These are phyloP conservation scores for Botrytis hyacinthi DNA, from an alignment of 2,329 filamentous ascomycete species.

Conservation along the genomic window DNA sequence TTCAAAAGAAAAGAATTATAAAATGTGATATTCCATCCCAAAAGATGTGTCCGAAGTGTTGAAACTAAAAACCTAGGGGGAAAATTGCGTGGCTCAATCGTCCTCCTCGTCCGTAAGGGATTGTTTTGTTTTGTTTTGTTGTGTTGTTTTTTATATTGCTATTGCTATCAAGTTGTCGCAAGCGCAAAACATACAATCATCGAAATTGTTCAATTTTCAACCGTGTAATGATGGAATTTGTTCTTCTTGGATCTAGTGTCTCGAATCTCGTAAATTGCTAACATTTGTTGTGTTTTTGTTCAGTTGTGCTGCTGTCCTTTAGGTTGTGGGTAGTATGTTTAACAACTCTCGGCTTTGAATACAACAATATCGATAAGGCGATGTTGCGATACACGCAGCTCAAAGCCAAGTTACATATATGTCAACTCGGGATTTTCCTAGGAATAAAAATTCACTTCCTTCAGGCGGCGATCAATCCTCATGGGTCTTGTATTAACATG, in stretches of 20 bases:
- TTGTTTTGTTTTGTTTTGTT: neutral
- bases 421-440: neutral
- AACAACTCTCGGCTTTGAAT: constrained; percentile 3
- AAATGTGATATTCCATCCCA: neutral
- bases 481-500: constrained; percentile 9
- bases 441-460: constrained; percentile 11
- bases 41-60: neutral
- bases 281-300: constrained; percentile 1
- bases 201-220: neutral
- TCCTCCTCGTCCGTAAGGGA: neutral
- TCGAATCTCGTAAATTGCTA: neutral
- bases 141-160: neutral
- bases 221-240: neutral
- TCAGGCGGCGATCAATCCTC: constrained; percentile 18
- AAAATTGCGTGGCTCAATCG: neutral
- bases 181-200: neutral
- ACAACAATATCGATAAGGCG: constrained; percentile 21
- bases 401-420: constrained; percentile 9
- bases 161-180: neutral
- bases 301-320: neutral
- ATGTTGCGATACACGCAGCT: constrained; percentile 11
- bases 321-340: neutral
- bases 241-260: neutral
- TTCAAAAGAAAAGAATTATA: neutral
- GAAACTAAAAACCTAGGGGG: neutral